These are phyloP conservation scores for Melampsora medusae DNA, from an alignment of 1,284 basidiomycete genomes.

Conservation along the genomic window DNA sequence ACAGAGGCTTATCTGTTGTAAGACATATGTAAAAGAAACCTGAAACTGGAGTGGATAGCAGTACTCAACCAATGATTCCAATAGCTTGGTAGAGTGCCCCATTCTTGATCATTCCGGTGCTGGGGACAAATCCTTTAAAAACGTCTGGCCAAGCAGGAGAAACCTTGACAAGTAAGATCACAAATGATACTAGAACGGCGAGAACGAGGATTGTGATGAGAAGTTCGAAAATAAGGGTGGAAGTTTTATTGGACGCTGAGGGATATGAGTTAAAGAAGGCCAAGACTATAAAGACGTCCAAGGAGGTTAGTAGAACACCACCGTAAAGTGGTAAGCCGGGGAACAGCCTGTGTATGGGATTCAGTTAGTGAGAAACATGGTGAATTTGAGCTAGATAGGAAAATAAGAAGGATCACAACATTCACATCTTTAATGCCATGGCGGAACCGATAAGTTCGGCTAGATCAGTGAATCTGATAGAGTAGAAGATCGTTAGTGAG, in stretches of 20 bases:
- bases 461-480: conserved; percentile 58
- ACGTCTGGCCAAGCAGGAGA: conserved; percentile 72
- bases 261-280: conserved; percentile 55
- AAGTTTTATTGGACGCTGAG: conserved; percentile 49
- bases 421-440: conserved; percentile 69
- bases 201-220: conserved; percentile 69
- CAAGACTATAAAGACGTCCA: conserved; percentile 74
- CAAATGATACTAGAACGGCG: conserved; percentile 76
- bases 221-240: conserved; percentile 63
- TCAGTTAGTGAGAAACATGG: too few relatives aligned
- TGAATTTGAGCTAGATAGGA: too few relatives aligned
- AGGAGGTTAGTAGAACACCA: conserved; percentile 76
- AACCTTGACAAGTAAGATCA: conserved; percentile 72
- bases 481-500: conserved; percentile 56
- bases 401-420: not conserved
- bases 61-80: conserved; percentile 58
- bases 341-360: conserved; percentile 62
- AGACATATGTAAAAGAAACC: not conserved
- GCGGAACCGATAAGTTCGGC: conserved; percentile 72
- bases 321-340: conserved; percentile 75
- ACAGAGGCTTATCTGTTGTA: not conserved
- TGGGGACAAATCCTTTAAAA: conserved; percentile 80
- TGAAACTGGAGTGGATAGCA: not conserved
- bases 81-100: conserved; percentile 74
- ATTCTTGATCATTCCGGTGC: conserved; percentile 63